A percentile compares a stretch with the other conserved stretches of the same genome.
These are phyloP conservation scores for Eucalyptus regnans DNA, from an alignment of 345 rosid genomes.

Conservation along the genomic window DNA sequence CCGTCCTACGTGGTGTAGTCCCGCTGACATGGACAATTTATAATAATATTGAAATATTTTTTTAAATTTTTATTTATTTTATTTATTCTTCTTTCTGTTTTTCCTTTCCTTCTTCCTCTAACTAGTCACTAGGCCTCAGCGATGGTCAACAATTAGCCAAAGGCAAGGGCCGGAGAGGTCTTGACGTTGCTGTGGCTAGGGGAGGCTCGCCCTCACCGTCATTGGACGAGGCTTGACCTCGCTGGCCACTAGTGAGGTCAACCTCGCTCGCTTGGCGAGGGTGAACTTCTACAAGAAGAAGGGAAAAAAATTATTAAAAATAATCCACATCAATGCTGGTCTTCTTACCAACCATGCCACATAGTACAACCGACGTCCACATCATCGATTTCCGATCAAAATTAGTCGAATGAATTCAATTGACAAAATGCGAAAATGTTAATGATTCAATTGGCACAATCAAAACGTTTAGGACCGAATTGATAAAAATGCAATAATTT, in stretches of 20 bases:
- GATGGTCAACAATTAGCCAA: neutral
- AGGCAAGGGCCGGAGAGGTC: neutral
- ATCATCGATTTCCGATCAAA: neutral
- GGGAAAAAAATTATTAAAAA: neutral
- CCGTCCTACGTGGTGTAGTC: too few species aligned
- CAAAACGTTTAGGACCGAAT: too few species aligned
- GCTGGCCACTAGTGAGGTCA: neutral
- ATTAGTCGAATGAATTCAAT: neutral
- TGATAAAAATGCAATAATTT: neutral
- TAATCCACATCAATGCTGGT: neutral
- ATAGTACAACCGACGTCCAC: rapidly evolving
- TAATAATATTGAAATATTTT: too few species aligned
- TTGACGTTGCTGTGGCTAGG: neutral
- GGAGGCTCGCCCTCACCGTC: neutral
- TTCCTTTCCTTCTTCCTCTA: too few species aligned
- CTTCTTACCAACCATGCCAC: too few species aligned
- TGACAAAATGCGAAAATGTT: too few species aligned
- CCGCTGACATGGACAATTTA: too few species aligned
- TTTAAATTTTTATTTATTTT: too few species aligned
- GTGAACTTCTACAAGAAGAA: neutral
- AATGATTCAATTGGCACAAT: neutral
- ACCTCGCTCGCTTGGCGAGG: neutral
- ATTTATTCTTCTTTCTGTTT: neutral
- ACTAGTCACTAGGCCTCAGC: rapidly evolving
- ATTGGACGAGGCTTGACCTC: neutral